These are phyloP conservation scores for Hypoxylon cercidicola DNA, from an alignment of 495 filamentous ascomycete species.

Conservation along the genomic window DNA sequence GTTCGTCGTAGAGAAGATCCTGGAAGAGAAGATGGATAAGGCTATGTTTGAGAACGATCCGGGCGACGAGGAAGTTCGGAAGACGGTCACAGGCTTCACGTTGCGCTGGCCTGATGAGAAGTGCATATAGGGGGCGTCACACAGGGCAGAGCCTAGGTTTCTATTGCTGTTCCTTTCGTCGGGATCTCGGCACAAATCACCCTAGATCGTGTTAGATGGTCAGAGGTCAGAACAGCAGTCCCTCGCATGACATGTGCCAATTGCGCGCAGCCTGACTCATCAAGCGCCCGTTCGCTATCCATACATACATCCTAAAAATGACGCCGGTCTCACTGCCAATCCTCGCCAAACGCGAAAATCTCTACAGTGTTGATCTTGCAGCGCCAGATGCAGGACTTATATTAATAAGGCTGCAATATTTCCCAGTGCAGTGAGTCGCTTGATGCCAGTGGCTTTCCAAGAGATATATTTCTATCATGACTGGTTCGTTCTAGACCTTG, in stretches of 20 bases:
- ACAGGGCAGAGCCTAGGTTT: not conserved
- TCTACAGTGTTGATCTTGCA: conserved; percentile 4
- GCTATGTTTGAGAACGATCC: conserved; percentile 90
- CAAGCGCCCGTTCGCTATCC: not conserved
- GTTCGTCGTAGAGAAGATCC: conserved; percentile 77
- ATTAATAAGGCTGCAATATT: conserved; percentile 23
- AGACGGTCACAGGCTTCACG: conserved; percentile 85
- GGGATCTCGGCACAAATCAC: not conserved
- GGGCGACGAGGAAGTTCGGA: conserved; percentile 78
- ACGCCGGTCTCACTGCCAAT: conserved; percentile 10
- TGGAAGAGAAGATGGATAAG: conserved; percentile 81
- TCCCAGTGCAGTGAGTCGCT: not conserved
- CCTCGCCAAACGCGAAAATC: not conserved
- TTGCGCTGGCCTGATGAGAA: conserved; percentile 61
- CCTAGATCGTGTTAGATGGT: conserved; percentile 12
- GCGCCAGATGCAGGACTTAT: conserved; percentile 23
- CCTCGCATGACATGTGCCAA: conserved; percentile 16
- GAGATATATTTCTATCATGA: not conserved
- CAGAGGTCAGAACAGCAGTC: conserved; percentile 6
- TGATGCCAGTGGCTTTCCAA: conserved; percentile 10
- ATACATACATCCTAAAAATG: conserved; percentile 12
- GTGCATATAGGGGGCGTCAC: conserved; percentile 24
- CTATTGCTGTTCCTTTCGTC: conserved; percentile 16
- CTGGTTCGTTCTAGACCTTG: not conserved
- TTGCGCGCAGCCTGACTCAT: conserved; percentile 12